phyloP scores from a whole-genome alignment of 2,329 filamentous ascomycete genomes.

The Zalaria sp. region DNA sequence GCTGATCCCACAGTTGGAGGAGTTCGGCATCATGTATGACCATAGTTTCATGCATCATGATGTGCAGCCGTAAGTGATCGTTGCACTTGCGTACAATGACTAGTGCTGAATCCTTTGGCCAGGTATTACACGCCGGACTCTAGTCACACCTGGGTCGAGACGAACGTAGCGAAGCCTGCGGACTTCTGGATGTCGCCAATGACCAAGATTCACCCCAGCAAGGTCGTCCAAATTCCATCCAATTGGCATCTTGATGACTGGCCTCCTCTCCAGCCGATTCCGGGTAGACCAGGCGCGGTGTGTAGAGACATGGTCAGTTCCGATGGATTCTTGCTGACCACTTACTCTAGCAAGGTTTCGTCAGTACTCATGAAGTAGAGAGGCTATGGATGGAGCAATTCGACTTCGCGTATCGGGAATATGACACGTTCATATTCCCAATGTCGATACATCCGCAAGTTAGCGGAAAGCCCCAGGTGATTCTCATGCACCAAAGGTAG shows the following conservation, averaged over 20 bases:
- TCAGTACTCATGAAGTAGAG: slow-evolving; percentile 28
- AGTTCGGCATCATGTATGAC: slow-evolving; percentile 30
- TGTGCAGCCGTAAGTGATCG: slow-evolving; percentile 20
- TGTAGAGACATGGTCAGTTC: not conserved
- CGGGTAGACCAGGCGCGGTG: slow-evolving; percentile 10
- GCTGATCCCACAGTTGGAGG: slow-evolving; percentile 25
- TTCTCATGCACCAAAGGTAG: slow-evolving; percentile 30
- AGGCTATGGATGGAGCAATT: slow-evolving; percentile 33
- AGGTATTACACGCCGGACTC: slow-evolving; percentile 13
- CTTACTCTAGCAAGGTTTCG: slow-evolving; percentile 21
- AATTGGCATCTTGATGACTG: slow-evolving; percentile 36
- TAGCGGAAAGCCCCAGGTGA: slow-evolving; percentile 31
- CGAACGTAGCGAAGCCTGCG: slow-evolving; percentile 17
- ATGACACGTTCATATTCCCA: slow-evolving; percentile 32
- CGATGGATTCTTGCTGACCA: not conserved
- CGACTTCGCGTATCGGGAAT: slow-evolving; percentile 29
- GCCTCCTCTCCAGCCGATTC: slow-evolving; percentile 26
- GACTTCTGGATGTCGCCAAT: slow-evolving; percentile 25
- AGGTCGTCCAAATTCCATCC: slow-evolving; percentile 30
- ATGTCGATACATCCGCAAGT: slow-evolving; percentile 35
- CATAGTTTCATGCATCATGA: slow-evolving; percentile 37
- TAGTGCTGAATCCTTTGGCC: not conserved
- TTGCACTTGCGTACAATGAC: not conserved
- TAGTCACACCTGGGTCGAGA: slow-evolving; percentile 15
- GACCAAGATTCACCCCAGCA: slow-evolving; percentile 15